phyloP scores from a whole-genome alignment of 2,329 filamentous ascomycete genomes.

The Curvularia sp. region DNA sequence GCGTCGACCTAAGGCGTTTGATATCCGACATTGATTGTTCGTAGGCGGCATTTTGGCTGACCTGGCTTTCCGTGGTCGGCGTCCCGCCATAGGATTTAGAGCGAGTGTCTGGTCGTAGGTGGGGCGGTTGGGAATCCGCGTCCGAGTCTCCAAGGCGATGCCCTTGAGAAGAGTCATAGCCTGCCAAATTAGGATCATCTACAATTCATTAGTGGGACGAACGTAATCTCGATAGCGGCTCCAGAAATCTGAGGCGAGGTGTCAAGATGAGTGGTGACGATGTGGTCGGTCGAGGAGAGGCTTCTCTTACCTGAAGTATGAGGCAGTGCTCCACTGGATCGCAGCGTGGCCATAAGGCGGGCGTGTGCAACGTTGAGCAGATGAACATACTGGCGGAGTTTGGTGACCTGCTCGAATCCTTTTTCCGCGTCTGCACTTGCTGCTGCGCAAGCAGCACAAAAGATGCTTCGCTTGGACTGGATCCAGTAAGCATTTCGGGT shows the following conservation, averaged over 20 bases:
- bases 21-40: slow-evolving; percentile 98
- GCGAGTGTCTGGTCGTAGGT: slow-evolving; percentile 70
- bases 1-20: slow-evolving; percentile 85
- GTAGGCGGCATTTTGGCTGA: slow-evolving; percentile 71
- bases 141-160: slow-evolving; percentile 61
- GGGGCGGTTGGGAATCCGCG: slow-evolving; percentile 59
- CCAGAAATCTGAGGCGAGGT: slow-evolving; percentile 39
- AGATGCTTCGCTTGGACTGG: slow-evolving; percentile 70
- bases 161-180: slow-evolving; percentile 72
- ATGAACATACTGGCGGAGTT: slow-evolving; percentile 94
- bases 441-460: slow-evolving; percentile 72
- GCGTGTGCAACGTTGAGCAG: slow-evolving; percentile 90
- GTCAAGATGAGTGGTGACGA: slow-evolving; percentile 44
- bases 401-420: slow-evolving; percentile 79
- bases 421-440: slow-evolving; percentile 63
- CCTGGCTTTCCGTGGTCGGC: slow-evolving; percentile 60
- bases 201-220: slow-evolving; percentile 42
- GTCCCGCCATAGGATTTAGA: slow-evolving; percentile 77
- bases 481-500: slow-evolving; percentile 76
- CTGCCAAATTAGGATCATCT: slow-evolving; percentile 74
- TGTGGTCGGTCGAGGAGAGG: slow-evolving; percentile 23
- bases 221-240: slow-evolving; percentile 41
- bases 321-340: slow-evolving; percentile 81
- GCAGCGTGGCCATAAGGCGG: slow-evolving; percentile 83
- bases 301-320: slow-evolving; percentile 66